A percentile compares a stretch with the other conserved stretches of the same genome.
Conservation (phyloP, 2,329 filamentous ascomycete species). For the Colletotrichum orbiculare region DNA sequence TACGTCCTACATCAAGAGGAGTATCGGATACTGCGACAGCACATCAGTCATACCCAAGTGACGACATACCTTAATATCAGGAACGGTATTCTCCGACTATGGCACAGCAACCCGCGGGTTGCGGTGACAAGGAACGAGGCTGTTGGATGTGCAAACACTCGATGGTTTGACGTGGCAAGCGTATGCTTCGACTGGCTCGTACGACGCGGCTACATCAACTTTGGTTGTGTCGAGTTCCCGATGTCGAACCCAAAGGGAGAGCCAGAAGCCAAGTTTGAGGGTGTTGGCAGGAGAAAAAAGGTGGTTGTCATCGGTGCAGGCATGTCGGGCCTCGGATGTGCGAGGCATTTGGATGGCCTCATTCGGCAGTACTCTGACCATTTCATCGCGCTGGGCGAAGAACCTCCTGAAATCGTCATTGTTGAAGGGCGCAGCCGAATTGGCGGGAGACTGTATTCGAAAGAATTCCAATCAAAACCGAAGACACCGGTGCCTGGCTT, state of each 20-base stretch:
- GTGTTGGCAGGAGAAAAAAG: slow-evolving; percentile 61
- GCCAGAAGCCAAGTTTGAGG: slow-evolving; percentile 55
- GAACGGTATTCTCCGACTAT: slow-evolving; percentile 91
- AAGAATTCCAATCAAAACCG: slow-evolving; percentile 69
- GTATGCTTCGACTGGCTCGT: slow-evolving; percentile 94
- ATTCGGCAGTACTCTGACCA: slow-evolving; percentile 81
- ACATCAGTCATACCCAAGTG: slow-evolving; percentile 89
- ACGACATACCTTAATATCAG: slow-evolving; percentile 96
- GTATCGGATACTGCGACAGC: slow-evolving; percentile 80
- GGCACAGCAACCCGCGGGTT: slow-evolving; percentile 87
- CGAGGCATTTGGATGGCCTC: slow-evolving; percentile 88
- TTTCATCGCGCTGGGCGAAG: slow-evolving; percentile 73
- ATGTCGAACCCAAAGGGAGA: slow-evolving; percentile 44
- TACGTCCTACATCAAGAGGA: slow-evolving; percentile 89
- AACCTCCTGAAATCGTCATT: slow-evolving; percentile 79
- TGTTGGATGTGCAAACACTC: slow-evolving; percentile 86
- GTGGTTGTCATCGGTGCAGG: slow-evolving; percentile 92
- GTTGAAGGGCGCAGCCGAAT: slow-evolving; percentile 89
- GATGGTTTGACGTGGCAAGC: slow-evolving; percentile 90
- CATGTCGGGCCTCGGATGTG: slow-evolving; percentile 92
- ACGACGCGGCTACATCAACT: slow-evolving; percentile 94
- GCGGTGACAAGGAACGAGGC: slow-evolving; percentile 87
- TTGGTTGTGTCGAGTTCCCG: slow-evolving; percentile 85
- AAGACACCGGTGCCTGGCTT: slow-evolving; percentile 60
- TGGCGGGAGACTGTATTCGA: slow-evolving; percentile 94